Conservation (phyloP, 768 basidiomycete genomes). For the Amanita muscaria region DNA sequence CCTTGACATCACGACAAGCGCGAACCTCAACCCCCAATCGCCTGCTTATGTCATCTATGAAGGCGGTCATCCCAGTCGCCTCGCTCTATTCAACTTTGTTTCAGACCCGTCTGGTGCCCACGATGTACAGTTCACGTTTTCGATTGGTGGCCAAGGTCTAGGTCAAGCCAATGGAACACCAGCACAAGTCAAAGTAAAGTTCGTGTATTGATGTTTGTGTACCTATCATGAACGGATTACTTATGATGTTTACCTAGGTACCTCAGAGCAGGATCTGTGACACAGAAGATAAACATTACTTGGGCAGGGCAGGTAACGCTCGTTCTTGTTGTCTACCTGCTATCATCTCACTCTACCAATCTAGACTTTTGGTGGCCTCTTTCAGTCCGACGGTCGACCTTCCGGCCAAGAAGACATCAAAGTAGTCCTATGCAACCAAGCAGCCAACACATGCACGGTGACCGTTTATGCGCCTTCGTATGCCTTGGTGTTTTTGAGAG, state of each 20-base stretch:
- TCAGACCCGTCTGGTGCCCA: slow-evolving; percentile 49
- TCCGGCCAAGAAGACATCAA: slow-evolving; percentile 40
- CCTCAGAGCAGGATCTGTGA: slow-evolving; percentile 36
- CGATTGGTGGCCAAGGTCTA: slow-evolving; percentile 16
- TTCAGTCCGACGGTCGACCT: slow-evolving; percentile 58
- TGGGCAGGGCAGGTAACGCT: slow-evolving; percentile 56
- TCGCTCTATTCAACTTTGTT: slow-evolving; percentile 68
- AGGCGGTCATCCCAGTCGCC: slow-evolving; percentile 45
- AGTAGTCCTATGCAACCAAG: slow-evolving; percentile 48
- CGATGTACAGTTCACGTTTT: slow-evolving; percentile 33
- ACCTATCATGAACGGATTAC: no score
- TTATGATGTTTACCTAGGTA: slow-evolving; percentile 32
- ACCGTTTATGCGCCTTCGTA: slow-evolving; percentile 60
- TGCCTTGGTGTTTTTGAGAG: slow-evolving; percentile 61
- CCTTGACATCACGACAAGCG: slow-evolving; percentile 30
- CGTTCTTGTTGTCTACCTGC: background rate
- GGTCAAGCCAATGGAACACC: slow-evolving; percentile 27
- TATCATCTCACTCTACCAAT: background rate
- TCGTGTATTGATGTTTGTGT: slow-evolving; percentile 14
- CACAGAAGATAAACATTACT: slow-evolving; percentile 47
- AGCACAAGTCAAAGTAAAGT: slow-evolving; percentile 49
- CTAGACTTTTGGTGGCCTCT: slow-evolving; percentile 51
- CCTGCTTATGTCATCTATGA: slow-evolving; percentile 73
- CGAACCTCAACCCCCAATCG: slow-evolving; percentile 35
- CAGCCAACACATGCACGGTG: slow-evolving; percentile 43